Conservation (phyloP, 2,329 filamentous ascomycete genomes). For the Tolypocladium pustulatum region DNA sequence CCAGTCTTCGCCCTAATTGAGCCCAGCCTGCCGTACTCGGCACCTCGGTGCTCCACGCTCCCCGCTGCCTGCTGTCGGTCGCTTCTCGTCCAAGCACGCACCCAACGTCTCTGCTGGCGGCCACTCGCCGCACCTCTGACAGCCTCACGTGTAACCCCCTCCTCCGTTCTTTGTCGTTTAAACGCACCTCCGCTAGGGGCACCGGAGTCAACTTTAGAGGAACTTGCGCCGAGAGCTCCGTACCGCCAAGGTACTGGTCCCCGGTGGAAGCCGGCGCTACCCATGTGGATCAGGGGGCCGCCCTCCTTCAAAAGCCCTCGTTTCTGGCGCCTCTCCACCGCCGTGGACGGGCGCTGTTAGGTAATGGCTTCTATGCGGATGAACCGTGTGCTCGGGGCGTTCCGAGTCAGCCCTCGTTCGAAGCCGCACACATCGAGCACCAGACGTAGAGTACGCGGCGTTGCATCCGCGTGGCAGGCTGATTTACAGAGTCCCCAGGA, state of each 20-base stretch:
- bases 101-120: not conserved
- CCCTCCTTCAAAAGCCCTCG: not conserved
- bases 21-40: too few relatives aligned
- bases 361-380: not conserved
- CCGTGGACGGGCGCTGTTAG: not conserved
- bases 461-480: not conserved
- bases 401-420: not conserved
- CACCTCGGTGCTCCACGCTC: not conserved
- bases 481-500: not conserved
- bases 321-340: not conserved
- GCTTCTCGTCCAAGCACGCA: not conserved
- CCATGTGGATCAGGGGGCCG: not conserved
- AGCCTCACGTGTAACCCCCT: too few relatives aligned
- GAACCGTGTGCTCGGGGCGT: not conserved
- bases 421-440: not conserved
- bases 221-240: constrained; percentile 2
- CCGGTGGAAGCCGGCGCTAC: constrained; percentile 1
- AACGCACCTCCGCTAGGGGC: not conserved
- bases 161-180: not conserved
- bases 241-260: not conserved
- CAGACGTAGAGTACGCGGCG: too few relatives aligned
- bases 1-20: not conserved
- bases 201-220: constrained; percentile 7
- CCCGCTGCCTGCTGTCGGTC: not conserved
- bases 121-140: not conserved